phyloP scores from a whole-genome alignment of 495 filamentous ascomycete species.

The Immersiella caudata region DNA sequence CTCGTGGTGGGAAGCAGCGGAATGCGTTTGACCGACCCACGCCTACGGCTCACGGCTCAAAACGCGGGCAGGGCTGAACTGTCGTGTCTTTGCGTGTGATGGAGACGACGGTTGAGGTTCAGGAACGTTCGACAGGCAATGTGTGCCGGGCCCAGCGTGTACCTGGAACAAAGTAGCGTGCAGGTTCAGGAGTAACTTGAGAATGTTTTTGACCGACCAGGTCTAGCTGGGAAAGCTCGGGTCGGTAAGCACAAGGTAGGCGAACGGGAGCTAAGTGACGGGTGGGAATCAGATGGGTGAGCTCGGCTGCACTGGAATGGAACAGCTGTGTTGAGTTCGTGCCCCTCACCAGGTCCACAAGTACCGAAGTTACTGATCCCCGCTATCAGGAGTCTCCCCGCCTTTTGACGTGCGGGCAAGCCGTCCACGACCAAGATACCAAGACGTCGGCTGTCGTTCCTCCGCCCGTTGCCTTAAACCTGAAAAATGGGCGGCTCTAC shows the following conservation, averaged over 20 bases:
- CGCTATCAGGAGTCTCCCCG: not conserved
- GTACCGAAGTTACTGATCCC: not conserved
- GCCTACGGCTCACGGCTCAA: not conserved
- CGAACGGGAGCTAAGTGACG: not conserved
- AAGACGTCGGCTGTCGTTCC: not conserved
- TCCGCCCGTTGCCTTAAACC: not conserved
- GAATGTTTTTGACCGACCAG: not conserved
- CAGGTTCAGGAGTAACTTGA: constrained; percentile 18
- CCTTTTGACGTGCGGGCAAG: not conserved
- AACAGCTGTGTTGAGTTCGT: not conserved
- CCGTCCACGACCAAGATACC: not conserved
- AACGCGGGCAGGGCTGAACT: constrained; percentile 32
- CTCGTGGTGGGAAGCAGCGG: not conserved
- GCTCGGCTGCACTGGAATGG: not conserved
- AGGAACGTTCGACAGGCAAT: not conserved
- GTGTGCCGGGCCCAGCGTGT: not conserved
- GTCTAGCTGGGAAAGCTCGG: not conserved
- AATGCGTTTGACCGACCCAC: not conserved
- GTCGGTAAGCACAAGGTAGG: not conserved
- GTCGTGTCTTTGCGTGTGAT: not conserved
- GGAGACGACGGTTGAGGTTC: not conserved
- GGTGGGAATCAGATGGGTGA: not conserved
- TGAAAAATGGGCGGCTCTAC: no score
- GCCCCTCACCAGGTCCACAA: not conserved
- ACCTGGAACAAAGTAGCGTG: constrained; percentile 22